phyloP scores from a whole-genome alignment of 495 filamentous ascomycete genomes.

The Extremus antarcticus region DNA sequence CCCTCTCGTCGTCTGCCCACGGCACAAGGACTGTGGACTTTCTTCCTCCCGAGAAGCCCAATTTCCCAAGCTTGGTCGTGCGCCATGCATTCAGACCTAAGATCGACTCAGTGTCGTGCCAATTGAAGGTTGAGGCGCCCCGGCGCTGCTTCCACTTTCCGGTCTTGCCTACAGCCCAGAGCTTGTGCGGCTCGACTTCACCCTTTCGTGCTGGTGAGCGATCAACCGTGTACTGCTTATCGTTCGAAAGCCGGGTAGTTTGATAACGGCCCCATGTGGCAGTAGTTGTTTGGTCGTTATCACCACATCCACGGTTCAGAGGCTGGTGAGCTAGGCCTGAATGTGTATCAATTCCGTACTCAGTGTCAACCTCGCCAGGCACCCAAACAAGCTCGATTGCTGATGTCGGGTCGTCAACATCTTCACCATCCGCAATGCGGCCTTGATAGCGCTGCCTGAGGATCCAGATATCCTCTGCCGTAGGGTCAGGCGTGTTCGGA shows the following conservation, averaged over 20 bases:
- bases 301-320: too few relatives aligned
- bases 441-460: background rate
- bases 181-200: background rate
- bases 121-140: background rate
- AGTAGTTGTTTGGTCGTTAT: too few relatives aligned
- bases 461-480: background rate
- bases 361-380: background rate
- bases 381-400: background rate
- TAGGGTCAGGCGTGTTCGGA: background rate
- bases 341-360: too few relatives aligned
- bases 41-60: too few relatives aligned
- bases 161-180: background rate
- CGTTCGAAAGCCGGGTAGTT: too few relatives aligned
- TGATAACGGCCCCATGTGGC: too few relatives aligned
- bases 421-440: background rate
- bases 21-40: too few relatives aligned
- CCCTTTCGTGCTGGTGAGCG: background rate
- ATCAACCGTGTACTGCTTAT: background rate
- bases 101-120: background rate
- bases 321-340: too few relatives aligned
- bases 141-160: background rate
- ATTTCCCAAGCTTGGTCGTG: background rate
- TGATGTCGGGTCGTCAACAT: background rate
- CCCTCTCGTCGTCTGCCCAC: too few relatives aligned
- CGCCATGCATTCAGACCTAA: background rate